Base-by-base conservation (phyloP, 257 asterid species). In the Ajuga chamaepitys region DNA sequence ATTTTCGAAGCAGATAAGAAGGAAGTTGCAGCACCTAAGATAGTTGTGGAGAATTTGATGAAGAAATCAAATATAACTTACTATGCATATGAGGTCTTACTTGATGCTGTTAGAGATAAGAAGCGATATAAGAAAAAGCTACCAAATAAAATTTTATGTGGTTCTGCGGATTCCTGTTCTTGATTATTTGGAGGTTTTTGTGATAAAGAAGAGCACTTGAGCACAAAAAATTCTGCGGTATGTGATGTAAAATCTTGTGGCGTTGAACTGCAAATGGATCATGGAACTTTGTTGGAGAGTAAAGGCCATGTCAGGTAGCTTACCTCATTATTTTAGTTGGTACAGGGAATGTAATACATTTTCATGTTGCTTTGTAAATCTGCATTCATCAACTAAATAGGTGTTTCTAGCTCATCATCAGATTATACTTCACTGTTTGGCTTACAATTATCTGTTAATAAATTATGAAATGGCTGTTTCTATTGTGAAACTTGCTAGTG, bases 11-110 rank as follows among this genome's bases (percentile, higher is more conserved):
- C 70, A 1, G 87, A 86, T 78, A 89, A 83, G 84, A 86, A 73
- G 71, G 81, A 71, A 64, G 78, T 83, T 54, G 99, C 88, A 5
- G 95, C 95, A 38, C 99, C 99, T 45, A 93, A 88, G 85, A 86
- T 89, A 51, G 83, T 89, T 69, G 83, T 93, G 68, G 95, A 89
- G 56, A 86, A 86, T 72, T 79, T 93, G 82, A 52, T 84, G 88
- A 86, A 75, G 79, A 88, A 86, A 76, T 80, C 88, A 10, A 81
- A 82, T 68, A 82, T 93, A 28, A 83, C 86, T 51, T 89, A 87
- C 66, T 75, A 58, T 77, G 82, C 96, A 12, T 86, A 89, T 68
- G 96, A 88, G 60, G 74, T 87, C 58, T 79, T 93, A 47, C 75
- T 77, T 42, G 99, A 89, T 40, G 96, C 88, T 51, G 59, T 89